These are phyloP conservation scores for Mortierella sp. DNA, from an alignment of 371 early-diverging fungal species.

Conservation along the genomic window DNA sequence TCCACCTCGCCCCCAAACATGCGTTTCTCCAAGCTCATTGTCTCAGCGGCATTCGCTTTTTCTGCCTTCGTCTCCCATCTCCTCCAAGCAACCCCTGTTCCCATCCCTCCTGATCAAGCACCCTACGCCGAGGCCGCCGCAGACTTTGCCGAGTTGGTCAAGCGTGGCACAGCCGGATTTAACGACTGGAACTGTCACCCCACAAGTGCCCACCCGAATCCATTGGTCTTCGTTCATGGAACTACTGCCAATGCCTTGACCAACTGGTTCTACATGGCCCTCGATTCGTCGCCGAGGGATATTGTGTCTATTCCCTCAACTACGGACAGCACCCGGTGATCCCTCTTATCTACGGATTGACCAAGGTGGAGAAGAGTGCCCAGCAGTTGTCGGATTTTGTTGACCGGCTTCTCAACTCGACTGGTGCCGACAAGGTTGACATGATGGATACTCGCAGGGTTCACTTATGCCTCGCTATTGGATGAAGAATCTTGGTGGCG, in stretches of 20 bases:
- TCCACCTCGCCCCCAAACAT: background rate
- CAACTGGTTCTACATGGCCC: constrained; percentile 32
- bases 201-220: constrained; percentile 1
- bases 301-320: constrained; percentile 31
- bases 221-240: constrained; percentile 25
- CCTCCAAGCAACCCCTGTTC: background rate
- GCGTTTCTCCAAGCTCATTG: background rate
- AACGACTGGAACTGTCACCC: constrained; percentile 32
- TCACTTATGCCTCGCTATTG: constrained; percentile 51
- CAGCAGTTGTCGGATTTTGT: constrained; percentile 22
- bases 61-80: background rate
- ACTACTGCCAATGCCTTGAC: background rate
- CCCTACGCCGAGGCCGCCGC: constrained; percentile 10
- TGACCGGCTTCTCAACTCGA: constrained; percentile 21
- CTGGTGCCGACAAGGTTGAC: constrained; percentile 20
- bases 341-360: constrained; percentile 24
- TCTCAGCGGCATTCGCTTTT: background rate
- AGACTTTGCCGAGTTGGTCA: background rate
- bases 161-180: constrained; percentile 11
- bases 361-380: constrained; percentile 29
- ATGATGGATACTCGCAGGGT: constrained; percentile 37
- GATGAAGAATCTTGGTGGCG: constrained; percentile 40
- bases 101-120: background rate
- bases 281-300: constrained; percentile 11
- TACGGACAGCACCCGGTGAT: constrained; percentile 15